Base-by-base conservation (phyloP, 371 early-diverging fungal species). In the Blakeslea trispora region DNA sequence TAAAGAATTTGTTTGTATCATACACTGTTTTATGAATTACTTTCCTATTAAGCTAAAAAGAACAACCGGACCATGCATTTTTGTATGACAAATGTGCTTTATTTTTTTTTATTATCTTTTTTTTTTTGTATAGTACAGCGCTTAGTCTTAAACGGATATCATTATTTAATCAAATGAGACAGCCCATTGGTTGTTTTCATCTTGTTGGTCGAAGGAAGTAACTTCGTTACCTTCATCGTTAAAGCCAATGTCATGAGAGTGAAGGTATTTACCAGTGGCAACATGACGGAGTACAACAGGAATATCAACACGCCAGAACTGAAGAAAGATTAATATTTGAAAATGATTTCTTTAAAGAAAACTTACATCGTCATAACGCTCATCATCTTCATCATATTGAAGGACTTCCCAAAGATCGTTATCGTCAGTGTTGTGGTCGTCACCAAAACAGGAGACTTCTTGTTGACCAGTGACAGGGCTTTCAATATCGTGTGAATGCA, bases 331-430 rank as follows among this genome's bases (percentile, higher is more conserved):
- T 24, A 53, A 59, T 9, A 19, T 34, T n/a, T 5, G 45, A 44
- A 34, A 19, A 53, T 17, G 13, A 23, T 14, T 41, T 13, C 18
- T 19, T n/a, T 11, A 42, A 28, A n/a, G 28, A 46, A 24, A 48
- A 14, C 37, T 54, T 46, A 51, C 65, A 50, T 53, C 65, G 46
- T 75, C 75, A 24, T 77, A 71, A 24, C 68, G 73, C 9, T 74
- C 58, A n/a, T 60, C 49, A 40, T 59, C 65, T 43, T 59, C 55
- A 23, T 60, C 65, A 31, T 48, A 45, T 49, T 75, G 72, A 41
- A 81, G 74, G 28, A 86, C 68, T 6, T 69, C 49, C 87, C 87
- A 87, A 46, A 79, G 56, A 53, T 87, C 87, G 54, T 85, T 85
- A 21, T 81, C 71, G 56, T 87, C 85, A 15, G 71, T 66, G 7